These are phyloP conservation scores for Solanum hybrid DNA, from an alignment of 305 asterid species.

Conservation along the genomic window DNA sequence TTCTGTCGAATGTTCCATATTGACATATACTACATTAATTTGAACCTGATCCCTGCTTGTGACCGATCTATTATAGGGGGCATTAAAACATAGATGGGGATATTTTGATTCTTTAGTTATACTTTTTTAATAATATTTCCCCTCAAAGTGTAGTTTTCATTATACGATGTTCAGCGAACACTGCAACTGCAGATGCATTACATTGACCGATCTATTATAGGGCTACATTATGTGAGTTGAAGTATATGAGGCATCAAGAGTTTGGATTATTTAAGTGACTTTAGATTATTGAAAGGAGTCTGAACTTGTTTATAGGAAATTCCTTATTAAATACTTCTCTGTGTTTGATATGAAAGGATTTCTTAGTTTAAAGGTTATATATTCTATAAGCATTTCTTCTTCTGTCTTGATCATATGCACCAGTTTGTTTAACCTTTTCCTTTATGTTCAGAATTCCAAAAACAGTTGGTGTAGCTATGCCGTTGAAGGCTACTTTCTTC, in stretches of 20 bases:
- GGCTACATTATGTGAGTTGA: neutral
- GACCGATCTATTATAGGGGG: neutral
- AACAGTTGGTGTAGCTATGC: slow-evolving; percentile 83
- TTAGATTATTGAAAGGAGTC: neutral
- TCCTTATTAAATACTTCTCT: neutral
- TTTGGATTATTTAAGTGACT: neutral
- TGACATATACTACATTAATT: neutral
- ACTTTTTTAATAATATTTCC: neutral
- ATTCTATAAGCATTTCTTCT: neutral
- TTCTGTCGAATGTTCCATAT: neutral
- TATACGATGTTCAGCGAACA: neutral
- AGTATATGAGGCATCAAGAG: neutral
- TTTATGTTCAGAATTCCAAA: slow-evolving; percentile 57
- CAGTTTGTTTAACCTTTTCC: neutral
- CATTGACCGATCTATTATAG: neutral
- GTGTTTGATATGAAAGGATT: neutral
- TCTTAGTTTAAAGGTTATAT: neutral
- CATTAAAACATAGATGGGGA: neutral
- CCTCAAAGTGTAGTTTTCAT: neutral
- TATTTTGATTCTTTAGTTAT: neutral
- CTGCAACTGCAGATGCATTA: neutral
- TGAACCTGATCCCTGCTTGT: neutral
- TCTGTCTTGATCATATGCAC: neutral
- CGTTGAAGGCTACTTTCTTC: slow-evolving; percentile 94
- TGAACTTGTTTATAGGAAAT: neutral